Percentiles rank a stretch among this genome's conserved stretches.
phyloP scores from a whole-genome alignment of 2,329 filamentous ascomycete species.

The Hypoxylon sp. region DNA sequence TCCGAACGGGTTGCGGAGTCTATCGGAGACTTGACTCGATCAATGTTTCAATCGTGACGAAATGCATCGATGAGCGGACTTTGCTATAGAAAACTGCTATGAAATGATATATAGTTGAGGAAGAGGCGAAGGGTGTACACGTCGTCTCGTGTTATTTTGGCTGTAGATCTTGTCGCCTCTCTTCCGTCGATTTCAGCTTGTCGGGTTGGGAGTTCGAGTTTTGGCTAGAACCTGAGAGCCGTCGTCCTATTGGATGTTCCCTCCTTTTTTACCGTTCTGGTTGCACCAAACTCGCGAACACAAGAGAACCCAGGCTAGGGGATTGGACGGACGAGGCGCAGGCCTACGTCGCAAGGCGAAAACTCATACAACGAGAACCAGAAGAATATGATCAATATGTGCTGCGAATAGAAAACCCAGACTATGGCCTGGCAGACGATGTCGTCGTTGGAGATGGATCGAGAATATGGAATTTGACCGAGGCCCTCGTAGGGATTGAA shows the following conservation, averaged over 20 bases:
- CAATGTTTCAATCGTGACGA: slow-evolving; percentile 46
- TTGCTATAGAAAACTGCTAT: slow-evolving; percentile 29
- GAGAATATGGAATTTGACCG: slow-evolving; percentile 35
- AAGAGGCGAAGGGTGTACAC: slow-evolving; percentile 21
- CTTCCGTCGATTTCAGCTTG: slow-evolving; percentile 35
- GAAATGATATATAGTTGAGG: slow-evolving; percentile 39
- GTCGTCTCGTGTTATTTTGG: slow-evolving; percentile 32
- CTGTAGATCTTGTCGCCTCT: slow-evolving; percentile 35
- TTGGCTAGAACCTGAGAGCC: slow-evolving; percentile 37
- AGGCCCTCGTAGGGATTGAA: slow-evolving; percentile 33
- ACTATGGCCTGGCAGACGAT: slow-evolving; percentile 18
- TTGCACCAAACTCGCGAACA: slow-evolving; percentile 32
- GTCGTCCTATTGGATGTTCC: slow-evolving; percentile 41
- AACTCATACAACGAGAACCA: slow-evolving; percentile 24
- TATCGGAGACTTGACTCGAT: slow-evolving; percentile 48
- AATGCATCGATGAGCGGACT: slow-evolving; percentile 44
- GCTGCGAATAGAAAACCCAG: slow-evolving; percentile 30
- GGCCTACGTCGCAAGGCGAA: slow-evolving; percentile 35
- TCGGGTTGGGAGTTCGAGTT: slow-evolving; percentile 36
- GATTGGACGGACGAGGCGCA: slow-evolving; percentile 36
- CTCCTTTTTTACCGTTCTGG: slow-evolving; percentile 40
- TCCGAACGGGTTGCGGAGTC: slow-evolving; percentile 42
- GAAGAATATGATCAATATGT: slow-evolving; percentile 36
- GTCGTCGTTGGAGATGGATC: slow-evolving; percentile 23
- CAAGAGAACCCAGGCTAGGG: slow-evolving; percentile 32